phyloP scores from a whole-genome alignment of 495 filamentous ascomycete species.

The Annulohypoxylon moriforme region DNA sequence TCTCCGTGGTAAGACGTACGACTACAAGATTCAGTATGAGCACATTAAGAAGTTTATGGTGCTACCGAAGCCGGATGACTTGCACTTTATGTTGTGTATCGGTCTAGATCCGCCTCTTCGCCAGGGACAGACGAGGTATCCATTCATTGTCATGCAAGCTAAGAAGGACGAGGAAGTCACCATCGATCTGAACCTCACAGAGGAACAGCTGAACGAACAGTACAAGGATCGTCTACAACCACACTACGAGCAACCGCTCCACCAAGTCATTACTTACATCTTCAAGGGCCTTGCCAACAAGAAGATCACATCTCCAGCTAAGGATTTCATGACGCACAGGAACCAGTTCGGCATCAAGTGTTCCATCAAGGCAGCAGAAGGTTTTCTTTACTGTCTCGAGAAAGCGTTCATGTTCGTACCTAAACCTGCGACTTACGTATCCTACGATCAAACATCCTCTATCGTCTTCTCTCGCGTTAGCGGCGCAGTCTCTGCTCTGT shows the following conservation, averaged over 20 bases:
- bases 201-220: constrained; percentile 80
- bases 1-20: constrained; percentile 98
- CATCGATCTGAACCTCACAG: constrained; percentile 97
- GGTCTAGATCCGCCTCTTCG: constrained; percentile 95
- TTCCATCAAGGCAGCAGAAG: constrained; percentile 98
- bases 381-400: constrained; percentile 95
- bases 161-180: constrained; percentile 98
- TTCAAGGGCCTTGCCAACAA: constrained; percentile 94
- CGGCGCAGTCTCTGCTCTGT: constrained; percentile 90
- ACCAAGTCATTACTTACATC: constrained; percentile 90
- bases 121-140: constrained; percentile 97
- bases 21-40: constrained; percentile 99
- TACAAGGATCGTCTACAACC: constrained; percentile 89
- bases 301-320: constrained; percentile 92
- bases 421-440: constrained; percentile 96
- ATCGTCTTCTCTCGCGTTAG: constrained; percentile 97
- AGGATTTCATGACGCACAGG: constrained; percentile 92
- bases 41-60: constrained; percentile 98
- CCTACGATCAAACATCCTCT: constrained; percentile 86
- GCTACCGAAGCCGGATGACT: constrained; percentile 95
- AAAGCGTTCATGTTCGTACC: constrained; percentile 99
- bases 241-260: constrained; percentile 91
- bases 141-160: constrained; percentile 99
- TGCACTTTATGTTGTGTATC: constrained; percentile 93
- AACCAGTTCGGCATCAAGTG: constrained; percentile 97